These are phyloP conservation scores for Candida buenavistaensis DNA, from an alignment of 1,139 yeast genomes.

Conservation along the genomic window DNA sequence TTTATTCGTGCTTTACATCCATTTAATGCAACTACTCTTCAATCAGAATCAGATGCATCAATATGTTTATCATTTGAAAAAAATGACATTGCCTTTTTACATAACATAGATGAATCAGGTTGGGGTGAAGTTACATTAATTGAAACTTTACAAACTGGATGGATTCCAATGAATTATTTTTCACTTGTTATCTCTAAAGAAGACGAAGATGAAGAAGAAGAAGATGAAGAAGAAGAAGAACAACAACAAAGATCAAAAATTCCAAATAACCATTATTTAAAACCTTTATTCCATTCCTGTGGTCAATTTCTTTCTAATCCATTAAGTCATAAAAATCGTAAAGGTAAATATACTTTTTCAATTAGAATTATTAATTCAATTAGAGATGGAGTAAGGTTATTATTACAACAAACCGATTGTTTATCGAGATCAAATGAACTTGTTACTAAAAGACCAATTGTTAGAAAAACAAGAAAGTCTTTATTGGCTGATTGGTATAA, in stretches of 20 bases:
- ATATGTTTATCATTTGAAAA: slow-evolving; percentile 82
- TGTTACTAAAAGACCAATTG: slow-evolving; percentile 67
- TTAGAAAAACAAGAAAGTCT: slow-evolving; percentile 74
- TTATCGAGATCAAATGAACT: slow-evolving; percentile 80
- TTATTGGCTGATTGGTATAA: slow-evolving; percentile 90
- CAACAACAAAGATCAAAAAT: slow-evolving; percentile 23
- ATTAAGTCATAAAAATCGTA: slow-evolving; percentile 45
- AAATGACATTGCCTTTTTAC: slow-evolving; percentile 82
- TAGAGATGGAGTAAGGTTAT: slow-evolving; percentile 78
- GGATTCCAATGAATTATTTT: slow-evolving; percentile 97
- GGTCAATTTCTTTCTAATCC: slow-evolving; percentile 78
- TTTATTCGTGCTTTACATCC: slow-evolving; percentile 72
- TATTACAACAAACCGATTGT: slow-evolving; percentile 79
- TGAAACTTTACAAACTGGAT: slow-evolving; percentile 75
- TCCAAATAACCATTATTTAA: slow-evolving; percentile 49
- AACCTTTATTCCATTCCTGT: slow-evolving; percentile 67
- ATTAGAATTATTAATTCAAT: slow-evolving; percentile 46
- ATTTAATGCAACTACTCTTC: slow-evolving; percentile 70
- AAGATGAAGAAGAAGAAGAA: slow-evolving; percentile 18
- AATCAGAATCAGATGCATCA: slow-evolving; percentile 65
- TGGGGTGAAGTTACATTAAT: slow-evolving; percentile 95
- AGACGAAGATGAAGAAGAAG: slow-evolving; percentile 19
- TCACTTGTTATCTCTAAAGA: slow-evolving; percentile 46
- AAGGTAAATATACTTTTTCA: slow-evolving; percentile 47
- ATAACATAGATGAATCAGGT: slow-evolving; percentile 87